Conservation (phyloP, 1,284 basidiomycete genomes). For the Puccinia horiana region DNA sequence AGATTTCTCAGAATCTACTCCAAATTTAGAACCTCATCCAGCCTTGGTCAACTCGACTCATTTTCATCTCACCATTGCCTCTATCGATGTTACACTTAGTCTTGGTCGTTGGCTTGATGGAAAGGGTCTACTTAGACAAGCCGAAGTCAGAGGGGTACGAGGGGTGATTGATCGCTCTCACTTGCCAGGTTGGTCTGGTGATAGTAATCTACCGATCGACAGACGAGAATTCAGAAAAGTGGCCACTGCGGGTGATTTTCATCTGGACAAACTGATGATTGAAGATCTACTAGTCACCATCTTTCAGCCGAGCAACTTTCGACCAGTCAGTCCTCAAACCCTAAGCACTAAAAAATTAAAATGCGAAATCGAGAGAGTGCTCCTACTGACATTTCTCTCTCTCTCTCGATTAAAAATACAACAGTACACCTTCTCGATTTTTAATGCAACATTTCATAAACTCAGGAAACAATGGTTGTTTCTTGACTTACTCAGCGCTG, state of each 20-base stretch:
- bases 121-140: constrained; percentile 86
- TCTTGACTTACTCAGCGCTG: constrained; percentile 69
- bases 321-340: constrained; percentile 64
- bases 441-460: constrained; percentile 81
- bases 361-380: no score
- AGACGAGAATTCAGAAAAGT: constrained; percentile 78
- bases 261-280: constrained; percentile 81
- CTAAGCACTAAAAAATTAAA: neutral
- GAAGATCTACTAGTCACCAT: constrained; percentile 93
- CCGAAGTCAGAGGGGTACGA: constrained; percentile 87
- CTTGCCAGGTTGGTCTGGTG: neutral
- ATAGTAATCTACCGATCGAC: constrained; percentile 64
- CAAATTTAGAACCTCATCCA: neutral
- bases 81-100: constrained; percentile 93
- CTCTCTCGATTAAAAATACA: neutral
- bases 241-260: constrained; percentile 79
- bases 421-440: constrained; percentile 89
- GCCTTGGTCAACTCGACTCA: constrained; percentile 70
- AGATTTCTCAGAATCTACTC: constrained; percentile 18
- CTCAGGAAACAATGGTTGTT: constrained; percentile 94
- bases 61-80: constrained; percentile 88
- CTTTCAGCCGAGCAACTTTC: constrained; percentile 87
- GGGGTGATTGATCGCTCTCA: constrained; percentile 75
- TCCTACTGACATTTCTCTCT: neutral
- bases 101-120: constrained; percentile 91